These are phyloP conservation scores for Nothophytophthora sp. DNA, from an alignment of 352 stramenopile genomes.

Conservation along the genomic window DNA sequence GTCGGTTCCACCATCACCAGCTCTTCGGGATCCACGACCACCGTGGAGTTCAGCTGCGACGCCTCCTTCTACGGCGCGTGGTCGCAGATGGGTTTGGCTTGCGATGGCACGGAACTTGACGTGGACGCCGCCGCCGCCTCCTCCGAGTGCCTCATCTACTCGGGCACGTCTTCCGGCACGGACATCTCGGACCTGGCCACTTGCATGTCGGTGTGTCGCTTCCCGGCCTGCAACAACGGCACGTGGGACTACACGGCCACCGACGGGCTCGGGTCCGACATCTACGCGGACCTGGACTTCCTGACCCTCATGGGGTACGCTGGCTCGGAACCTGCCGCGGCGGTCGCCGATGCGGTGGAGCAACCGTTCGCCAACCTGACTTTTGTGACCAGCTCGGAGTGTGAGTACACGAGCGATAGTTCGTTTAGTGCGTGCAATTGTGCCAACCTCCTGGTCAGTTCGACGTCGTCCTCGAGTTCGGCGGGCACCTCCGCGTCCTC, in stretches of 20 bases:
- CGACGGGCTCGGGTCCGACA: conserved; percentile 63
- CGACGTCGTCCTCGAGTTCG: conserved; percentile 14
- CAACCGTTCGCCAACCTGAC: conserved; percentile 58
- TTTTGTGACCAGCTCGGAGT: conserved; percentile 53
- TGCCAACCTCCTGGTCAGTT: conserved; percentile 35
- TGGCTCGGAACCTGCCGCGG: conserved; percentile 25
- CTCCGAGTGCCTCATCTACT: conserved; percentile 82
- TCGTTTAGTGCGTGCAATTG: conserved; percentile 68
- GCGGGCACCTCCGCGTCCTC: conserved; percentile 11
- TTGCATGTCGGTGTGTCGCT: conserved; percentile 82
- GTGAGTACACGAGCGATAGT: conserved; percentile 52
- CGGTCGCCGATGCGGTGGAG: conserved; percentile 28
- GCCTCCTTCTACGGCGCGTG: conserved; percentile 80
- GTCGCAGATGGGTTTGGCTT: conserved; percentile 66
- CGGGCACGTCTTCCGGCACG: conserved; percentile 46
- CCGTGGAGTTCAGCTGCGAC: conserved; percentile 72
- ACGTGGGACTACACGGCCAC: conserved; percentile 75
- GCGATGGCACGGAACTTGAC: conserved; percentile 49
- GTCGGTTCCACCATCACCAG: conserved; percentile 7
- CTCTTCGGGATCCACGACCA: conserved; percentile 13
- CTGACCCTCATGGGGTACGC: conserved; percentile 53
- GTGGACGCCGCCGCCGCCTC: conserved; percentile 42
- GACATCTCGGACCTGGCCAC: conserved; percentile 56
- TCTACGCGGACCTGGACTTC: conserved; percentile 77
- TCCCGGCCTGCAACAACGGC: conserved; percentile 71